Conservation (phyloP, 129 eudicot genomes). For the Silybum marianum region DNA sequence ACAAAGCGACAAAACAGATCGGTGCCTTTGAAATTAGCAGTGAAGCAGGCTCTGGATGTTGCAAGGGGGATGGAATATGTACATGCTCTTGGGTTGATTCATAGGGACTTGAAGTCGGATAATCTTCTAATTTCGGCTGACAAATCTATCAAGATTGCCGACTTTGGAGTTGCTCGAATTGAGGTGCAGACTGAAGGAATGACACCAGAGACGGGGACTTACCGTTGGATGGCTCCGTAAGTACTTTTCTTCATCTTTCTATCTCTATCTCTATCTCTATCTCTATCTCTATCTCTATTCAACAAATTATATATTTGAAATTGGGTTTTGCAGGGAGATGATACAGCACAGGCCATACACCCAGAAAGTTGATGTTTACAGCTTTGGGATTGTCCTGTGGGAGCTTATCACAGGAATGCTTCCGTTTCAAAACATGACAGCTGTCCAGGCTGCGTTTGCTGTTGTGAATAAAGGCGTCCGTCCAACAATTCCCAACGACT, state of each 20-base stretch:
- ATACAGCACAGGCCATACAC: constrained; percentile 99
- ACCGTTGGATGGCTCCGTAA: constrained; percentile 99
- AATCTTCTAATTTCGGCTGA: constrained; percentile 91
- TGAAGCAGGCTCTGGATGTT: constrained; percentile 97
- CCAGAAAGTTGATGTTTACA: constrained; percentile 93
- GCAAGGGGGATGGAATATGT: constrained; percentile 99
- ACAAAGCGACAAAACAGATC: constrained; percentile 79
- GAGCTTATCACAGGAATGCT: constrained; percentile 95
- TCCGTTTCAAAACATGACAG: constrained; percentile 98
- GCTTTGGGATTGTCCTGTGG: constrained; percentile 98
- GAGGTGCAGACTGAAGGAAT: constrained; percentile 99
- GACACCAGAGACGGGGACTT: constrained; percentile 99
- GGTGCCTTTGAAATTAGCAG: constrained; percentile 88
- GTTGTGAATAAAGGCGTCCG: constrained; percentile 96
- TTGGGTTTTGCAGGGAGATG: constrained; percentile 96
- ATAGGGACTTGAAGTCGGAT: constrained; percentile 92
- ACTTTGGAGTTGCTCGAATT: constrained; percentile 97
- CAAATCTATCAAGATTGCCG: constrained; percentile 92
- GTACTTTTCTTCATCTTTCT: constrained; percentile 1
- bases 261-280: too few species aligned
- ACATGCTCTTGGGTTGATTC: constrained; percentile 88
- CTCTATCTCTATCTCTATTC: too few species aligned
- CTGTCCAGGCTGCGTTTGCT: constrained; percentile 98
- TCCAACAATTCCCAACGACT: constrained; percentile 82
- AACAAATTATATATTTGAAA: too few species aligned